Evolutionary conservation across 805 yeast species (phyloP), one percentile per base, ranked within the genome.

Genomic region (Ogataea henricii): DNA sequence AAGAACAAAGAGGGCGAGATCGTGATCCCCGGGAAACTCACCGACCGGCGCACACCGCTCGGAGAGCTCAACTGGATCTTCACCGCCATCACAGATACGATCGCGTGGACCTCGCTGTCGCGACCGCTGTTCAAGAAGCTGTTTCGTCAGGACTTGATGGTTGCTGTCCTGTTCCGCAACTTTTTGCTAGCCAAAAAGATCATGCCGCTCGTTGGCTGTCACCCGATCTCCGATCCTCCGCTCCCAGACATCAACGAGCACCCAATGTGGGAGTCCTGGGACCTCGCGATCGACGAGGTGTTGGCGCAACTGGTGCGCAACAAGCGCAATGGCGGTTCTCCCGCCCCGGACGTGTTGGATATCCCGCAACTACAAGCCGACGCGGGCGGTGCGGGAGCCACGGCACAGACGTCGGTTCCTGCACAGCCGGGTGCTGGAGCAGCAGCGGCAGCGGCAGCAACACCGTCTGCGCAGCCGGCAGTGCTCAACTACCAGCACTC

Each of bases 181-280:
- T 94, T 94, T 62, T 66, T 94, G 21, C 71, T 94, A 17, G 99
- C 99, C 0, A 91, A 88, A 61, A 78, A 97, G 55, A 86, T 94
- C 35, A 89, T 94, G 97, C 90, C 96, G 2, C 83, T 86, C 58
- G 83, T 87, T 56, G 90, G 91, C 50, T 91, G 97, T 64, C 95
- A 90, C 62, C 98, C 99, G 1, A 82, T 91, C 2, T 89, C 96
- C 14, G 95, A 89, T 53, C 99, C 99, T 1, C 89, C 87, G 8
- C 70, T 94, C 32, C 98, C 99, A 0, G 94, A 89, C 46, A 79
- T 84, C 5, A 82, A 87, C 40, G 78, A 80, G 52, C 97, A 94
- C 63, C 82, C 95, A 4, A 84, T 94, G 88, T 94, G 99, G 99
- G 94, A 89, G 49, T 85, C 97, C 0, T 94, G 99, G 98, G 98